Percentiles rank a stretch among this genome's conserved stretches.
Evolutionary conservation across 768 basidiomycete genomes (phyloP).

Genomic region (Mycena rosella): DNA sequence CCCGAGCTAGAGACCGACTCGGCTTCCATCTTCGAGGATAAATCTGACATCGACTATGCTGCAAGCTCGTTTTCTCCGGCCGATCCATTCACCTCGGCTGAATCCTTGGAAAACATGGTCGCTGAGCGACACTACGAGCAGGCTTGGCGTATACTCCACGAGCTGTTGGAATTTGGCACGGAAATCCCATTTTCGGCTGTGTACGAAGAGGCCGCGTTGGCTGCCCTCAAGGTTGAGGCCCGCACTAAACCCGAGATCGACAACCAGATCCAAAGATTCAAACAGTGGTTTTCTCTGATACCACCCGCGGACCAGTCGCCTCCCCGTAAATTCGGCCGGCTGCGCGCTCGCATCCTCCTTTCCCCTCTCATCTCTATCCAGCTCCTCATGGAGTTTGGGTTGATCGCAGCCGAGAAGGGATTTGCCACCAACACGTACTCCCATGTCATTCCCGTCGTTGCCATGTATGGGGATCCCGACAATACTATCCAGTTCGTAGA

Average conservation of each 20-base stretch:
- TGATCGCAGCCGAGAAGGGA: constrained; percentile 62
- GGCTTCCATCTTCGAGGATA: constrained; percentile 34
- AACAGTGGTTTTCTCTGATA: constrained; percentile 58
- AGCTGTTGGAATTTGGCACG: constrained; percentile 53
- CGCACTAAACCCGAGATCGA: constrained; percentile 22
- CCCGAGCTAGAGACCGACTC: constrained; percentile 33
- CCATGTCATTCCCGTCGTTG: constrained; percentile 47
- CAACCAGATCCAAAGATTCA: constrained; percentile 41
- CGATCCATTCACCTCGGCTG: constrained; percentile 40
- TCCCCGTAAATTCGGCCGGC: constrained; percentile 25
- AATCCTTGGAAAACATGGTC: constrained; percentile 46
- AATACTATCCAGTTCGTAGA: constrained; percentile 55
- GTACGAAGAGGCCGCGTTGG: constrained; percentile 54
- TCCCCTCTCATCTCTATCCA: constrained; percentile 51
- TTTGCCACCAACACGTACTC: constrained; percentile 45
- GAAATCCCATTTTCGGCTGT: constrained; percentile 50
- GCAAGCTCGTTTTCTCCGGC: constrained; percentile 22
- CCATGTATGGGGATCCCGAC: constrained; percentile 53
- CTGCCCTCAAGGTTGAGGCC: constrained; percentile 34
- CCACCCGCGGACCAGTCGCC: constrained; percentile 47
- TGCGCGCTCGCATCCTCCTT: constrained; percentile 39
- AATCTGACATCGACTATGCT: constrained; percentile 14
- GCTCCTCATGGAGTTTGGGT: constrained; percentile 57
- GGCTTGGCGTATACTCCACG: constrained; percentile 52
- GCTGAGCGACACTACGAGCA: constrained; percentile 44